phyloP scores from a whole-genome alignment of 2,329 filamentous ascomycete genomes.

The Coleophoma crateriformis region DNA sequence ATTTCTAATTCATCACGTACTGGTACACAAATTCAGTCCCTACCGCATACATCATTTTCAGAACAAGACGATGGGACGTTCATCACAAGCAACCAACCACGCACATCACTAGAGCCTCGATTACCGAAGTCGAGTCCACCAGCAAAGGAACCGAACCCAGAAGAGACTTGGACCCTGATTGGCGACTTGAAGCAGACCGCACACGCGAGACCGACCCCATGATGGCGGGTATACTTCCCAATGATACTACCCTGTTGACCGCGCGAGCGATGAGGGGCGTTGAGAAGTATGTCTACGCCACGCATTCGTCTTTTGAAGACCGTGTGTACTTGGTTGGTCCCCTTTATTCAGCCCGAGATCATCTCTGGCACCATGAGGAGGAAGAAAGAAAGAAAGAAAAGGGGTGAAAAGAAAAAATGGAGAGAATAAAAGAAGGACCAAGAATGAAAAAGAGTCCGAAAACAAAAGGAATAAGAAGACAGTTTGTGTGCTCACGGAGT shows the following conservation, averaged over 20 bases:
- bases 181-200: slow-evolving; percentile 24
- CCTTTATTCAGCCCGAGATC: slow-evolving; percentile 11
- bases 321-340: slow-evolving; percentile 7
- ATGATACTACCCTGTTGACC: neutral
- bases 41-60: slow-evolving; percentile 10
- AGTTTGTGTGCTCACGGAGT: slow-evolving; percentile 14
- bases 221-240: slow-evolving; percentile 11
- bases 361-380: slow-evolving; percentile 2
- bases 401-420: neutral
- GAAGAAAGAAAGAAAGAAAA: neutral
- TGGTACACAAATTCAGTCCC: slow-evolving; percentile 16
- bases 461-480: neutral
- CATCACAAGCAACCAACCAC: slow-evolving; percentile 5
- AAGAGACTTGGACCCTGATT: slow-evolving; percentile 20
- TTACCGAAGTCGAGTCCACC: slow-evolving; percentile 6
- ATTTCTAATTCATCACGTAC: neutral
- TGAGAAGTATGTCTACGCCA: slow-evolving; percentile 13
- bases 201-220: slow-evolving; percentile 15
- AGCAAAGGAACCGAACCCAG: slow-evolving; percentile 11
- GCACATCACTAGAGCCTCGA: neutral
- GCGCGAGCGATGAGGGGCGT: slow-evolving; percentile 17
- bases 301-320: slow-evolving; percentile 11
- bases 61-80: slow-evolving; percentile 18
- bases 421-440: slow-evolving; percentile 2
- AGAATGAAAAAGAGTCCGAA: neutral